Base-by-base conservation (phyloP, 805 yeast genomes). In the Zygosaccharomyces siamensis region DNA sequence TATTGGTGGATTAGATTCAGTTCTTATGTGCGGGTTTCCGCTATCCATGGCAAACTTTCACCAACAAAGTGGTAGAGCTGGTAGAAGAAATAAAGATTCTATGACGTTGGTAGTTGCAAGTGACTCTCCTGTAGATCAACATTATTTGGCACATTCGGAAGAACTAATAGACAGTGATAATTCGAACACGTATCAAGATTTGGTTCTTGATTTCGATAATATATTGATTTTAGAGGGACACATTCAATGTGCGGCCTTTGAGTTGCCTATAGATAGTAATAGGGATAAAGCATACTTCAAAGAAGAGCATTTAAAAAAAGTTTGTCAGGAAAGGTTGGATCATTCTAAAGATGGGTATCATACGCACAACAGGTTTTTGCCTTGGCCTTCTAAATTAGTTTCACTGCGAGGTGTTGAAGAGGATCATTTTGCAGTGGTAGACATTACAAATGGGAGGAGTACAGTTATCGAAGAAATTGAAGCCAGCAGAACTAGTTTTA, bases 41-140 rank as follows among this genome's bases (percentile, higher is more conserved):
- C 71, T 81, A 18, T 86, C 96, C 46, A 75, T 89, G 50, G 83
- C 95, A 43, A 89, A 89, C 52, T 79, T 93, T 62, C 88, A 90
- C 58, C 99, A 93, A 67, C 99, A 93, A 62, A 84, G 93, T 71
- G 99, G 99, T 32, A 76, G 99, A 61, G 98, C 97, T 0, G 99
- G 99, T 14, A 75, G 99, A 64, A 80, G 96, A 55, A 79, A 77
- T 45, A 78, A 78, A 46, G 97, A 93, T 42, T 88, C 97, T 3
- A 68, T 93, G 61, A 92, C 97, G 0, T 70, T 93, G 3, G 80
- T 86, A 46, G 87, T 93, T 10, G 93, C 90, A 1, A 85, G 93
- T 32, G 79, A 81, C 23, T 81, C 83, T 12, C 96, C 97, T 0
- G 80, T 89, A 1, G 96, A 92, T 66, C 95, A 89, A 58, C 83